phyloP scores from a whole-genome alignment of 2,329 filamentous ascomycete genomes.

The Fusarium oligoseptatum region DNA sequence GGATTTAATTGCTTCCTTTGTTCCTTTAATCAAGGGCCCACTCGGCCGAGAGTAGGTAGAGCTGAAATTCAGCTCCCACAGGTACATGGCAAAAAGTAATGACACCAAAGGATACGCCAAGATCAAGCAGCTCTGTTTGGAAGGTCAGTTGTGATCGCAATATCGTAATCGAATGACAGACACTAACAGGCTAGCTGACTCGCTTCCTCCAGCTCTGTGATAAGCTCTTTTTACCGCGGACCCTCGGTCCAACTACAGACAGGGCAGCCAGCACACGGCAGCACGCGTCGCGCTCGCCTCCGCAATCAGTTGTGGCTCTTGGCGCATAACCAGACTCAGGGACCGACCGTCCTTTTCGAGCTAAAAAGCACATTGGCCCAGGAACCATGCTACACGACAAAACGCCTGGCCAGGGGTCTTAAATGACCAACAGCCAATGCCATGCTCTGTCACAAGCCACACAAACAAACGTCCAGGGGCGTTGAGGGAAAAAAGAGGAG shows the following conservation, averaged over 20 bases:
- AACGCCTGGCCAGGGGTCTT: slow-evolving; percentile 25
- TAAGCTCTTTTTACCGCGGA: slow-evolving; percentile 9
- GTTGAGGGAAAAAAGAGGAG: neutral
- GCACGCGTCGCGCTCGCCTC: slow-evolving; percentile 24
- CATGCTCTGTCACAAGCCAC: slow-evolving; percentile 30
- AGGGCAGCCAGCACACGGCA: neutral
- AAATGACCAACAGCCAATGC: slow-evolving; percentile 27
- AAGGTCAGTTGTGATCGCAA: slow-evolving; percentile 30
- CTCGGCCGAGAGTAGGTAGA: neutral
- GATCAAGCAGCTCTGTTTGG: slow-evolving; percentile 28
- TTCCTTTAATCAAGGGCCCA: neutral
- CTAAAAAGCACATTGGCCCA: slow-evolving; percentile 44
- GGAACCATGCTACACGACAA: slow-evolving; percentile 37
- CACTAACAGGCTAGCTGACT: slow-evolving; percentile 19
- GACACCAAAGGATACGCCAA: slow-evolving; percentile 23
- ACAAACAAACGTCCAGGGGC: slow-evolving; percentile 26
- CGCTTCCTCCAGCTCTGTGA: slow-evolving; percentile 11
- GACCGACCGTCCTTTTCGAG: slow-evolving; percentile 12
- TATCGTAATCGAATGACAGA: slow-evolving; percentile 14
- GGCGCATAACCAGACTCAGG: slow-evolving; percentile 7
- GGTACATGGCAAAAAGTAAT: slow-evolving; percentile 14
- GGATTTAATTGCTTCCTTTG: neutral
- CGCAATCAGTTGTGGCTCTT: slow-evolving; percentile 43
- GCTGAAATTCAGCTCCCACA: neutral
- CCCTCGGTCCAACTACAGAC: slow-evolving; percentile 25